Conservation (phyloP, 345 rosid genomes). For the Limnanthes douglasii region DNA sequence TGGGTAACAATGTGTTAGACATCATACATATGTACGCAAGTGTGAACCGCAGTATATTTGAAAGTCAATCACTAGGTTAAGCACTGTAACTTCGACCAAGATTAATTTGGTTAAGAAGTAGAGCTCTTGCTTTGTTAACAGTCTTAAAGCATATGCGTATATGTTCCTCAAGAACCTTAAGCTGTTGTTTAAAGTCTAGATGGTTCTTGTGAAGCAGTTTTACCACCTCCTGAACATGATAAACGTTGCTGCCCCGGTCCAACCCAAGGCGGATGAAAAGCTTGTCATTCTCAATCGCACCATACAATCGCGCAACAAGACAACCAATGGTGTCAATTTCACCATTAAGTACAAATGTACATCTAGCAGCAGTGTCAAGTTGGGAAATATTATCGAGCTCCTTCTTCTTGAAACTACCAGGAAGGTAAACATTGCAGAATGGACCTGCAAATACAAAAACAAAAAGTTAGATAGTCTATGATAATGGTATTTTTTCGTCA, state of each 20-base stretch:
- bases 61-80: no score
- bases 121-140: constrained; percentile 41
- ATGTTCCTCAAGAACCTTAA: constrained; percentile 49
- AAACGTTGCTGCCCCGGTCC: constrained; percentile 30
- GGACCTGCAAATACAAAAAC: no score
- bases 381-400: constrained; percentile 37
- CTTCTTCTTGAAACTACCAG: constrained; percentile 31
- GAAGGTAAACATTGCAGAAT: constrained; percentile 25
- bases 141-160: constrained; percentile 42
- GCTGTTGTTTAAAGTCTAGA: constrained; percentile 18
- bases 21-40: no score
- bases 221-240: constrained; percentile 31
- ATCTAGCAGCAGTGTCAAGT: constrained; percentile 54
- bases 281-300: constrained; percentile 36
- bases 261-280: constrained; percentile 31
- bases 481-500: no score
- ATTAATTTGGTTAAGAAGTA: constrained; percentile 32
- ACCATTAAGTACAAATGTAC: constrained; percentile 32
- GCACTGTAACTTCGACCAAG: no score
- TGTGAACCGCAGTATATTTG: no score
- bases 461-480: no score
- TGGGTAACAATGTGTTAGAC: no score
- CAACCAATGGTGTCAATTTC: constrained; percentile 42
- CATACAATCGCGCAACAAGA: constrained; percentile 34
- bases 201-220: constrained; percentile 37